Base-by-base conservation (phyloP, 2,329 filamentous ascomycete species). In the Penicillium sp. region DNA sequence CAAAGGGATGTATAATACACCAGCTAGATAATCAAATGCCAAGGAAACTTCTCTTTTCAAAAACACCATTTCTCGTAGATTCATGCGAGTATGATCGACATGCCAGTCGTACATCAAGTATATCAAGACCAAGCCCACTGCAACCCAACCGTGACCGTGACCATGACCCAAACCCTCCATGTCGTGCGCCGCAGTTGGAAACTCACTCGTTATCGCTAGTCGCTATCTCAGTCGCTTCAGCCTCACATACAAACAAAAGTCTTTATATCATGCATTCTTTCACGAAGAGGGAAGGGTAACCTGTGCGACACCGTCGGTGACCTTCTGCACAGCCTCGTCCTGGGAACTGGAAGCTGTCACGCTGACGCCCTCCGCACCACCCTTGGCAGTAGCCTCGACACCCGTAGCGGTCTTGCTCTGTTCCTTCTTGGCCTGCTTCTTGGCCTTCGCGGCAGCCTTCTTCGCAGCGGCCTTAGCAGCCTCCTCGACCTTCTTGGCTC, bases 401-500 rank as follows among this genome's bases (percentile, higher is more conserved):
- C 66, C 53, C 60, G 59, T 56, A 64, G 68, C 56, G 62, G 68
- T 60, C 62, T 70, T 37, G 62, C 65, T 64, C 66, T 77, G 75
- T 9, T 72, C 71, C 61, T 74, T 75, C 61, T 69, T 67, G 47
- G 64, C 64, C 57, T 58, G 59, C 63, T 68, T 65, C 63, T 67
- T 67, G 6, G 72, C 71, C 62, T 74, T 75, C 23, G 66, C 65
- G 4, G 68, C 71, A 14, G 69, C 67, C 59, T 73, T 74, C 67
- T 74, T 73, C 2, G 73, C 73, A 2, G 70, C 69, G 12, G 51
- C 43, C 56, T 76, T 78, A 51, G 59, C 74, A 12, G 79, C 79
- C 23, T 73, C 72, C 31, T 73, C 88, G 62, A 89, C 86, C 67
- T 89, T 88, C 67, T 87, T 87, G 40, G 86, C 79, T 60, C 90